Conservation (phyloP, 139 green algal genomes). For the Desmodesmus armatus region DNA sequence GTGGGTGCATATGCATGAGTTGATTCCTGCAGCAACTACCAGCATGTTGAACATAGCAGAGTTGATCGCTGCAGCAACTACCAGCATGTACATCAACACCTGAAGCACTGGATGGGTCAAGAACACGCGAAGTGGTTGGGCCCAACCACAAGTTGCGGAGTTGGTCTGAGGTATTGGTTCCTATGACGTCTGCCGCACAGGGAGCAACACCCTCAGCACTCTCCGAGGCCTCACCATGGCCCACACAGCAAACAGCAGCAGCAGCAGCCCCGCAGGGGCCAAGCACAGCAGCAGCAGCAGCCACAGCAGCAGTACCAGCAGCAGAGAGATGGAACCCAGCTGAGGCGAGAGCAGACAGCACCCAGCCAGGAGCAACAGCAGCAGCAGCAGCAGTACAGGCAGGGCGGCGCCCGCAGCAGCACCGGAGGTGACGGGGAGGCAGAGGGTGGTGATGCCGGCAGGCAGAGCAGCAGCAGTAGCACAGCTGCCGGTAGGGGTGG, state of each 20-base stretch:
- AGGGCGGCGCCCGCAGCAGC: not conserved
- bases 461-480: not conserved
- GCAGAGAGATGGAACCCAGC: not conserved
- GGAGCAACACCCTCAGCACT: no score
- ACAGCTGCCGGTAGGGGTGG: not conserved
- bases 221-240: no score
- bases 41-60: no score
- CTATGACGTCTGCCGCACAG: no score
- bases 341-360: not conserved
- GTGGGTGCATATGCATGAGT: no score
- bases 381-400: conserved; percentile 19
- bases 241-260: conserved; percentile 30
- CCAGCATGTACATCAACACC: no score
- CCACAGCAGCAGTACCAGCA: conserved; percentile 29
- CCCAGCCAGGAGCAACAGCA: conserved; percentile 23
- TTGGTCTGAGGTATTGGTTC: no score
- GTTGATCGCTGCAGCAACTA: no score
- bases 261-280: conserved; percentile 13
- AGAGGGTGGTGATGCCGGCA: not conserved
- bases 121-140: no score
- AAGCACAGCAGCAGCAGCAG: conserved; percentile 5
- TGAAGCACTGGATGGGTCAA: no score
- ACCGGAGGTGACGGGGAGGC: not conserved
- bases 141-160: no score
- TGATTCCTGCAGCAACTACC: no score